A percentile compares a stretch with the other conserved stretches of the same genome.
Conservation (phyloP, 306 rosid species). For the Casuarina cunninghamiana region DNA sequence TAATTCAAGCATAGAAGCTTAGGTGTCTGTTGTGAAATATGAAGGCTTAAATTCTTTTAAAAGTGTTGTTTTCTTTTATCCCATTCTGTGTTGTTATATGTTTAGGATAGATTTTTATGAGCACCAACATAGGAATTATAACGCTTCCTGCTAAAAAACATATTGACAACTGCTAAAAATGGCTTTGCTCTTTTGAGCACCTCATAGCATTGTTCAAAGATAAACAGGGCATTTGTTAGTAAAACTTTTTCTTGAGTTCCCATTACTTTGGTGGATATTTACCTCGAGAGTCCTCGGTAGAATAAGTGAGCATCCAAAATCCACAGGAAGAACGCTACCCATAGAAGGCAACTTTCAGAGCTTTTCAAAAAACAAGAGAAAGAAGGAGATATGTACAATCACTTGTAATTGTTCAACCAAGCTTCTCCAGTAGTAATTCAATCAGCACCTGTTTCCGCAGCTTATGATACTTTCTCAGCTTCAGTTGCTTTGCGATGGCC, state of each 20-base stretch:
- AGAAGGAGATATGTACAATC: slow-evolving; percentile 15
- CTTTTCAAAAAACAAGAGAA: slow-evolving; percentile 4
- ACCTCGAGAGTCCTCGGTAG: slow-evolving; percentile 24
- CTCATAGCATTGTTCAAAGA: too few relatives aligned
- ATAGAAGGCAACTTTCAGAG: slow-evolving; percentile 19
- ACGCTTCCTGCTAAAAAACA: too few relatives aligned
- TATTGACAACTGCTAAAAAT: too few relatives aligned
- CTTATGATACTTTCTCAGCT: slow-evolving; percentile 25
- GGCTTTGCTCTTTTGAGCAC: too few relatives aligned
- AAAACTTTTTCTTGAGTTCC: slow-evolving; percentile 25
- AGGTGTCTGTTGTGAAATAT: too few relatives aligned
- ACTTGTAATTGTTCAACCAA: background rate
- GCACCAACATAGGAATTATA: too few relatives aligned
- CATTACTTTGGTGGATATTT: slow-evolving; percentile 29
- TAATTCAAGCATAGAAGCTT: too few relatives aligned
- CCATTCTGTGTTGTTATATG: too few relatives aligned
- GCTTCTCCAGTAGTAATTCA: slow-evolving; percentile 2
- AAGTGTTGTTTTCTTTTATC: too few relatives aligned
- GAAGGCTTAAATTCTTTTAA: too few relatives aligned
- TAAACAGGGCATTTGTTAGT: too few relatives aligned
- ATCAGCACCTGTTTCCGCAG: slow-evolving; percentile 37
- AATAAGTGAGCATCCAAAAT: slow-evolving; percentile 2
- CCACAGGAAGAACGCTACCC: slow-evolving; percentile 9
- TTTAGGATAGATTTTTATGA: too few relatives aligned
- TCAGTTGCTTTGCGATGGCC: slow-evolving; percentile 36